Percentiles rank a stretch among this genome's conserved stretches.
phyloP scores from a whole-genome alignment of 2,329 filamentous ascomycete species.

The Aspergillus fumigatus region DNA sequence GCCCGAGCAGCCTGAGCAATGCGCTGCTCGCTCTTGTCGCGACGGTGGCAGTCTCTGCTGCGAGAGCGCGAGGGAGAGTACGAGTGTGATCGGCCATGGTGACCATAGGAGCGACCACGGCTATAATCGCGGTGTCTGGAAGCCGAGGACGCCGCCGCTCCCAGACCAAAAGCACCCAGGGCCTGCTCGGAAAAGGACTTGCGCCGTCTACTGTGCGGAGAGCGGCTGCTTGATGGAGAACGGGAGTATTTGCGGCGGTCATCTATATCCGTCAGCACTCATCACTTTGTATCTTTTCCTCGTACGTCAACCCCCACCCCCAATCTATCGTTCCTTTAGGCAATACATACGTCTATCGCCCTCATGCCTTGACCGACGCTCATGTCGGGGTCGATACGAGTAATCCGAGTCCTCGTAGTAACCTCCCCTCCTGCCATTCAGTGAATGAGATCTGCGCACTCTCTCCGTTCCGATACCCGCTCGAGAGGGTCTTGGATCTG shows the following conservation, averaged over 20 bases:
- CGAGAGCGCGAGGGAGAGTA: constrained; percentile 48
- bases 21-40: constrained; percentile 53
- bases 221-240: constrained; percentile 38
- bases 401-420: constrained; percentile 31
- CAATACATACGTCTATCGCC: constrained; percentile 38
- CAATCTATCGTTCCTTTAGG: neutral
- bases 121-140: constrained; percentile 48
- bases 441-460: constrained; percentile 35
- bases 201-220: constrained; percentile 37
- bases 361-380: constrained; percentile 44
- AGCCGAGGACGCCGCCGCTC: constrained; percentile 41
- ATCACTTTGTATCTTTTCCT: neutral
- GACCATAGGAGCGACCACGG: constrained; percentile 32
- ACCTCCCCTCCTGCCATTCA: constrained; percentile 28
- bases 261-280: constrained; percentile 15
- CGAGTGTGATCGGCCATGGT: constrained; percentile 44
- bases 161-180: constrained; percentile 55
- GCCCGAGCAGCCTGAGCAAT: constrained; percentile 86
- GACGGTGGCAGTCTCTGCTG: constrained; percentile 49
- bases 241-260: constrained; percentile 29
- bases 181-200: constrained; percentile 48
- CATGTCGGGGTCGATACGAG: constrained; percentile 30
- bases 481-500: constrained; percentile 18
- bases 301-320: neutral
- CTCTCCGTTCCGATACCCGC: constrained; percentile 31